Conservation (phyloP, 768 basidiomycete species). For the Psilocybe azurescens region DNA sequence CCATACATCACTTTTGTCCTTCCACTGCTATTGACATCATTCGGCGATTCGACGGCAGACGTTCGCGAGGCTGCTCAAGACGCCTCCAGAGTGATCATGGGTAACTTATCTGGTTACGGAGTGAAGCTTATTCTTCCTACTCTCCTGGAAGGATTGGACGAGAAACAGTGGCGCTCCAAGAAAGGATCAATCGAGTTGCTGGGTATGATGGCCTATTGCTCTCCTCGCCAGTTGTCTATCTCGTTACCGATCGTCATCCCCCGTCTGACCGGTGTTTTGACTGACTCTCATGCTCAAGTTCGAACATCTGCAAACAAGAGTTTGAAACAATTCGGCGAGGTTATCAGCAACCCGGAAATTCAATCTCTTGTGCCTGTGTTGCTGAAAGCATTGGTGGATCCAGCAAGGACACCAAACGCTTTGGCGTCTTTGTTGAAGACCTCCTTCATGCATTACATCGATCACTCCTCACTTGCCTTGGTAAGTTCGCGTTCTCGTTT, state of each 20-base stretch:
- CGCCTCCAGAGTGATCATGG: constrained; percentile 94
- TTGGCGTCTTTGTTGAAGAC: constrained; percentile 88
- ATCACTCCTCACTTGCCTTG: constrained; percentile 93
- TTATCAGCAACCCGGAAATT: constrained; percentile 97
- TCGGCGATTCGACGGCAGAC: constrained; percentile 86
- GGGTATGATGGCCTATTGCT: constrained; percentile 99
- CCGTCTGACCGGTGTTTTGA: constrained; percentile 91
- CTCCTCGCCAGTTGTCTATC: constrained; percentile 91
- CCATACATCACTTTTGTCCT: constrained; percentile 88
- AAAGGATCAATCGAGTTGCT: constrained; percentile 96
- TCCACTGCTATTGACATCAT: constrained; percentile 80
- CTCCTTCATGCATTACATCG: constrained; percentile 98
- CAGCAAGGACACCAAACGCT: constrained; percentile 86
- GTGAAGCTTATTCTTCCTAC: constrained; percentile 95
- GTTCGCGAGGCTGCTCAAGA: constrained; percentile 95
- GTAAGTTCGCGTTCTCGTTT: constrained; percentile 44
- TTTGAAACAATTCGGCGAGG: constrained; percentile 97
- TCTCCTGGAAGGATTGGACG: constrained; percentile 88
- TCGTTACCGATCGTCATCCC: constrained; percentile 98
- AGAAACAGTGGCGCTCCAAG: constrained; percentile 98
- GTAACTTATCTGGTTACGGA: constrained; percentile 90
- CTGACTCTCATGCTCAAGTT: constrained; percentile 98
- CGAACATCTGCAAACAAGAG: constrained; percentile 91
- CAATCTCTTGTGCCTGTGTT: constrained; percentile 87
- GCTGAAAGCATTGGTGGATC: constrained; percentile 95